phyloP scores from a whole-genome alignment of 2,329 filamentous ascomycete genomes.

The Colletotrichum sp. region DNA sequence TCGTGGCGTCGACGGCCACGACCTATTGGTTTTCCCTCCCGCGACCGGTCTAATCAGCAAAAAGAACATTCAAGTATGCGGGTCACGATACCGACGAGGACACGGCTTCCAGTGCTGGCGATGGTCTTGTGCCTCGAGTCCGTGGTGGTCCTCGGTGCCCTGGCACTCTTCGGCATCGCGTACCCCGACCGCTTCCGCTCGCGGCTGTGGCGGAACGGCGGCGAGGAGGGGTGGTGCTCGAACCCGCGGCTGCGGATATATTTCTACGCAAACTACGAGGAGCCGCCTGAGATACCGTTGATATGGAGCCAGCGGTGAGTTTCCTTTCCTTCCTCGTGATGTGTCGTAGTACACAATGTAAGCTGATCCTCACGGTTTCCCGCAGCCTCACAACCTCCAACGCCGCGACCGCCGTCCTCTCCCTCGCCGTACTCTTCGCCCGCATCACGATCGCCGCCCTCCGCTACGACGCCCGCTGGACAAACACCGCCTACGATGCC shows the following conservation, averaged over 20 bases:
- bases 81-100: background rate
- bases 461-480: slow-evolving; percentile 21
- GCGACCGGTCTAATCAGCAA: background rate
- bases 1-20: background rate
- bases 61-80: background rate
- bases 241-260: slow-evolving; percentile 32
- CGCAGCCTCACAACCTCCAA: slow-evolving; percentile 31
- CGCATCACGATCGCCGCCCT: slow-evolving; percentile 27
- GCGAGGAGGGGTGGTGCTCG: slow-evolving; percentile 33
- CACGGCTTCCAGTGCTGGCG: background rate
- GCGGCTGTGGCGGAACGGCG: slow-evolving; percentile 31
- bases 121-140: slow-evolving; percentile 25
- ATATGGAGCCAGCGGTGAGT: slow-evolving; percentile 32
- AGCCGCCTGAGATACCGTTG: slow-evolving; percentile 29
- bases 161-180: slow-evolving; percentile 26
- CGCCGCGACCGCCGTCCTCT: slow-evolving; percentile 32
- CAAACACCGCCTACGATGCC: slow-evolving; percentile 31
- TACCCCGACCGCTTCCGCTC: slow-evolving; percentile 28
- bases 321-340: background rate
- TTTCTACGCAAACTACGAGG: slow-evolving; percentile 33
- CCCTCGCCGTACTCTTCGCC: slow-evolving; percentile 29
- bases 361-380: background rate
- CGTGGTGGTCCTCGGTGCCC: slow-evolving; percentile 1
- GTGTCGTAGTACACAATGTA: no score
- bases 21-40: background rate